Base-by-base conservation (phyloP, 208 protist species). In the Wallacemonas sp. region DNA sequence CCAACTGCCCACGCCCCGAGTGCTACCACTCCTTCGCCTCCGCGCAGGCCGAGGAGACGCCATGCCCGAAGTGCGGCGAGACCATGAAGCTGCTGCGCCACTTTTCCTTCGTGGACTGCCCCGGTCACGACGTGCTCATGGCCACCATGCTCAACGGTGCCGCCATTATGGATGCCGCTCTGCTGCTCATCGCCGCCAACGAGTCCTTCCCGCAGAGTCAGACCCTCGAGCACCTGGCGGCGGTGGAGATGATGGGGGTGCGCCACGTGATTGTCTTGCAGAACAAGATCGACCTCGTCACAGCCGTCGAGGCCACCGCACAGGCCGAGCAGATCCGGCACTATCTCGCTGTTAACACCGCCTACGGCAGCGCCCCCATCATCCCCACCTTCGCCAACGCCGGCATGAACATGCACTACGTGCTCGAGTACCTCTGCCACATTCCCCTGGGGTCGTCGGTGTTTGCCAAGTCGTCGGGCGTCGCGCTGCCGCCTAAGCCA, bases 241-340 rank as follows among this genome's bases (percentile, higher is more conserved):
- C 99, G 38, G 98, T 99, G 48, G 98, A 99, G 76, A 99, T 99
- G 78, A 99, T 99, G 98, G 98, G 98, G 70, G 77, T 99, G 10
- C 81, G 89, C 48, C 71, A 99, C 71, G 92, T 99, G 34, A 94
- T 99, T 48, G 98, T 99, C 32, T 66, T 99, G 13, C 99, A 99
- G 84, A 99, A 99, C 83, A 99, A 99, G 83, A 99, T 99, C 68
- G 99, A 99, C 85, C 85, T 99, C 8, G 93, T 99, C 22, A 96
- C 96, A 36, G 87, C 99, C 68, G 76, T 78, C 4, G 75, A 91
- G 34, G 98, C 97, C n/a, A 63, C 92, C 26, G 93, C 98, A 29
- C 98, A 99, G 79, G 97, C 98, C 72, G 70, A 95, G 22, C 81
- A 98, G 71, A 99, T 99, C 59, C 75, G 90, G 0, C 63, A 52